phyloP scores from a whole-genome alignment of 306 rosid genomes.

The Sophora flavescens region DNA sequence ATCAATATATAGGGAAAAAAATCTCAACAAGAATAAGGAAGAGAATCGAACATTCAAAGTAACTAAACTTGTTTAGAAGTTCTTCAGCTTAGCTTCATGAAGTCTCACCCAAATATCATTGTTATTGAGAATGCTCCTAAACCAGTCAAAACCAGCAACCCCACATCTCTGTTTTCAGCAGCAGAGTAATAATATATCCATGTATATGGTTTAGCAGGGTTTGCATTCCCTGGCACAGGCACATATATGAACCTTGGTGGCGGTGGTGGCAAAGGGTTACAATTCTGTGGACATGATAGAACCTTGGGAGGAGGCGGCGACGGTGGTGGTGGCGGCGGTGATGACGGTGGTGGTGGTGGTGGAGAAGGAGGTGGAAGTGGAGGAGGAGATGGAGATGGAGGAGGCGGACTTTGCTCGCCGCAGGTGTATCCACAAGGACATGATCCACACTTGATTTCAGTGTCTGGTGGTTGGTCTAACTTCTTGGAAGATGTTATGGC shows the following conservation, averaged over 20 bases:
- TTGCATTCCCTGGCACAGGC: constrained; percentile 64
- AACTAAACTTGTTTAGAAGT: constrained; percentile 30
- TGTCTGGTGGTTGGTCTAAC: constrained; percentile 48
- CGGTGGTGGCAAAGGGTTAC: constrained; percentile 54
- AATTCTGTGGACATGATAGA: constrained; percentile 48
- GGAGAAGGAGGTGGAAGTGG: constrained; percentile 7
- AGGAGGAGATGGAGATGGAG: constrained; percentile 39
- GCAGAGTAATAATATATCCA: constrained; percentile 55
- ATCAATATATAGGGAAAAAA: background rate
- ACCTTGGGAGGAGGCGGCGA: constrained; percentile 38
- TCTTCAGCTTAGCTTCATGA: constrained; percentile 39
- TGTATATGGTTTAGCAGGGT: constrained; percentile 51
- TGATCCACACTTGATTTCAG: constrained; percentile 79
- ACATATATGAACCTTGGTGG: constrained; percentile 76
- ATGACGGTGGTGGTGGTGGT: background rate
- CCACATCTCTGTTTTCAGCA: constrained; percentile 46
- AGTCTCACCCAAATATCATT: constrained; percentile 44
- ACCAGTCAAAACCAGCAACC: constrained; percentile 45
- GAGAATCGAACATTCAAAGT: constrained; percentile 39
- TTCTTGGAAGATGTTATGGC: constrained; percentile 45
- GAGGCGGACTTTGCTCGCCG: constrained; percentile 51
- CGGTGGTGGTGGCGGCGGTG: constrained; percentile 22
- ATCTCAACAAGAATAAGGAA: constrained; percentile 43
- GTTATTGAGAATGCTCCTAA: constrained; percentile 49
- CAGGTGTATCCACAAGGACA: constrained; percentile 82